Evolutionary conservation across 768 basidiomycete species (phyloP).

Genomic region (Hygrophoropsis aurantiaca): DNA sequence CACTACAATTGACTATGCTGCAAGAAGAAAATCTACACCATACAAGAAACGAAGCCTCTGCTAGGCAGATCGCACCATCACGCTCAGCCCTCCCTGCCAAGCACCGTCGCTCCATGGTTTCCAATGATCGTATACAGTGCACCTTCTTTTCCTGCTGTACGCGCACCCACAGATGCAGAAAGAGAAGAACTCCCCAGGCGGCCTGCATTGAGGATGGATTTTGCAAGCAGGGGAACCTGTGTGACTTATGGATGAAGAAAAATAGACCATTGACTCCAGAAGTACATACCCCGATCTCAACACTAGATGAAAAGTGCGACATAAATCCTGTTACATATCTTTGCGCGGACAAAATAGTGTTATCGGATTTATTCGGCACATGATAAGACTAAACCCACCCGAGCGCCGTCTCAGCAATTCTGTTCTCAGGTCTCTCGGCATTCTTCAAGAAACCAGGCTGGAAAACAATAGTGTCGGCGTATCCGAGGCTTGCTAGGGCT

Average conservation of each 20-base stretch:
- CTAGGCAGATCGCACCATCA: too few species aligned
- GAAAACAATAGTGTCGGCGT: conserved; percentile 69
- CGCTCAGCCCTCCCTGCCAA: conserved; percentile 25
- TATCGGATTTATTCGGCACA: not conserved
- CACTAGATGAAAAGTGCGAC: conserved; percentile 35
- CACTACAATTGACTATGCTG: too few species aligned
- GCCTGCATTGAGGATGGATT: conserved; percentile 54
- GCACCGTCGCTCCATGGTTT: conserved; percentile 49
- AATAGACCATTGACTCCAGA: not conserved
- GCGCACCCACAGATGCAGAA: conserved; percentile 42
- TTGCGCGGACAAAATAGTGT: not conserved
- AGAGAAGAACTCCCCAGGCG: conserved; percentile 51
- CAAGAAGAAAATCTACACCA: too few species aligned
- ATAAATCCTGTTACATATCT: conserved; percentile 39
- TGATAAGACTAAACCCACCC: conserved; percentile 34
- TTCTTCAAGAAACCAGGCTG: conserved; percentile 58
- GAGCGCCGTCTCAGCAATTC: conserved; percentile 41
- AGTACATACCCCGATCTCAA: conserved; percentile 45
- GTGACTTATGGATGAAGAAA: not conserved
- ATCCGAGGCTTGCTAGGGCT: conserved; percentile 65
- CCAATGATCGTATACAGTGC: conserved; percentile 52
- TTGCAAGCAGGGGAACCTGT: conserved; percentile 54
- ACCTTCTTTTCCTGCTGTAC: conserved; percentile 36
- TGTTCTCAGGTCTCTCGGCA: conserved; percentile 40
- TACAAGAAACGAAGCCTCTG: too few species aligned